phyloP scores from a whole-genome alignment of 2,329 filamentous ascomycete genomes.

The Penicillium olsonii region DNA sequence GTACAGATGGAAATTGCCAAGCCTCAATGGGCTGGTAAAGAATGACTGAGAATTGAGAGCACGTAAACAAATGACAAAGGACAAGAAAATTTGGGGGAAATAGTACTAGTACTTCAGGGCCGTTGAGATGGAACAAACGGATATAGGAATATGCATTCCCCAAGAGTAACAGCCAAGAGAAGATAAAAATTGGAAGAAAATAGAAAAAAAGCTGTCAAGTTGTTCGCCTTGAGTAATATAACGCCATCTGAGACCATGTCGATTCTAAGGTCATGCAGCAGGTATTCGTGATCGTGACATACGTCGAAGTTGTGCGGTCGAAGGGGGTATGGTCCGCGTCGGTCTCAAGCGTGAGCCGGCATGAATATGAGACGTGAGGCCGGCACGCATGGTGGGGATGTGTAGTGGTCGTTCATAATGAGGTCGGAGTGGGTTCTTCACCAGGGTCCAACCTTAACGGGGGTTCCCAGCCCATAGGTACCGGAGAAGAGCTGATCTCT shows the following conservation, averaged over 20 bases:
- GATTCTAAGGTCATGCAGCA: conserved; percentile 44
- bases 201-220: conserved; percentile 18
- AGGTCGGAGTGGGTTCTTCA: conserved; percentile 32
- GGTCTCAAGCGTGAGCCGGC: conserved; percentile 13
- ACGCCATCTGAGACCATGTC: conserved; percentile 40
- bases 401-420: conserved; percentile 7
- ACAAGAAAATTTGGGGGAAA: conserved; percentile 7
- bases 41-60: neutral
- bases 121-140: conserved; percentile 12
- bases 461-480: conserved; percentile 56
- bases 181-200: conserved; percentile 9
- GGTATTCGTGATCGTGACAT: conserved; percentile 49
- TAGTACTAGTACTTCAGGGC: neutral
- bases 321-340: conserved; percentile 23
- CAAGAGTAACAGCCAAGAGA: conserved; percentile 5
- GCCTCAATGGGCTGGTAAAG: neutral
- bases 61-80: neutral
- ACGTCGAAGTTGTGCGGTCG: conserved; percentile 35
- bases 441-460: conserved; percentile 60
- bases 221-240: conserved; percentile 35
- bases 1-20: conserved; percentile 5
- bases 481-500: conserved; percentile 59
- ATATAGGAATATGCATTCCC: conserved; percentile 11
- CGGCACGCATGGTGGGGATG: conserved; percentile 12
- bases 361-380: conserved; percentile 14